Evolutionary conservation across 2,329 filamentous ascomycete genomes (phyloP), one percentile per base, ranked within the genome.

Genomic region (Rhynchosporium agropyri): DNA sequence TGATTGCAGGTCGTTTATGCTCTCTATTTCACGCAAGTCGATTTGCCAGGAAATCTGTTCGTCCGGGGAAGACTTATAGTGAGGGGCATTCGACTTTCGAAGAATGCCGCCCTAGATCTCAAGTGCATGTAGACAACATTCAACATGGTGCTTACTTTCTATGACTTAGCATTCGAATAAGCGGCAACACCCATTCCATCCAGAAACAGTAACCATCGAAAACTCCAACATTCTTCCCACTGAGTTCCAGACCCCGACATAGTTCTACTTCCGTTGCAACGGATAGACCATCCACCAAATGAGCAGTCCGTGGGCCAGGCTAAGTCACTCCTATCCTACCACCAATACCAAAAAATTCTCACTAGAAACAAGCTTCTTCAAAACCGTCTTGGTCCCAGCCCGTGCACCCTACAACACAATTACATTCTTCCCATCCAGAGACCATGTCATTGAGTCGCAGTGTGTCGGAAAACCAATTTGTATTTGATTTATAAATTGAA

Each of bases 241-340:
- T 3, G 50, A 53, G 50, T 38, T 53, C 50, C 50, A 53, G 7
- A 53, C n/a, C 7, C 50, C 50, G 1, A 53, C 50, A 38, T 53
- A 53, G 26, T 53, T 20, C 50, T 20, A 53, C 50, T 53, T 53
- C 50, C 50, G 38, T 53, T n/a, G 33, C 50, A 26, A 53, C 50
- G 38, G 12, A 36, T 26, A 33, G 50, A 2, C 50, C 33, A 26
- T 53, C 50, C n/a, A 53, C 33, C 10, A 33, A 38, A 20, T 53
- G 50, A 26, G 50, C 6, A 12, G 36, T 53, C 3, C 15, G 50
- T 20, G 50, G 7, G 26, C 50, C 50, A 9, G 50, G 33, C 50
- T 31, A 53, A 26, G 36, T 53, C 1, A 31, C 31, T 20, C 50
- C 50, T 26, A 53, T 40, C 33, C 6, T 33, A 15, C 36, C 13